Evolutionary conservation across 1,139 yeast species (phyloP).

Genomic region (Candida glucosophila): DNA sequence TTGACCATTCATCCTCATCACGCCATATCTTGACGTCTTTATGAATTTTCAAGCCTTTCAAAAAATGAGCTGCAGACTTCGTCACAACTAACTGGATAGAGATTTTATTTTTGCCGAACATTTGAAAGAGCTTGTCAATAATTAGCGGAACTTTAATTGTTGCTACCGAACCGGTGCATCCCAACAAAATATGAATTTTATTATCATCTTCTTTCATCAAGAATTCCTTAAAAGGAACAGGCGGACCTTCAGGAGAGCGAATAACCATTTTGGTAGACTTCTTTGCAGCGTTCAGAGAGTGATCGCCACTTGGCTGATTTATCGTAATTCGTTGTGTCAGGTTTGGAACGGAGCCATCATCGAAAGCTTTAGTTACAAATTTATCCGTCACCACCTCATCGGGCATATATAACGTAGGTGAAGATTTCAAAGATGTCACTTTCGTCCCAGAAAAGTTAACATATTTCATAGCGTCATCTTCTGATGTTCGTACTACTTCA

Average conservation of each 20-base stretch:
- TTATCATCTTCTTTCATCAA: conserved; percentile 67
- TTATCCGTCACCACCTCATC: too few species aligned
- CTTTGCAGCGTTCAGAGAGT: too few species aligned
- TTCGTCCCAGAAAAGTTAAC: too few species aligned
- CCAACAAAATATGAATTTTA: conserved; percentile 77
- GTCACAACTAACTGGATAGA: conserved; percentile 85
- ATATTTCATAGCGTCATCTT: too few species aligned
- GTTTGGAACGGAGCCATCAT: too few species aligned
- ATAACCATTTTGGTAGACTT: conserved; percentile 29
- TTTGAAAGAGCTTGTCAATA: conserved; percentile 71
- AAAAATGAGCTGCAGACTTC: conserved; percentile 72
- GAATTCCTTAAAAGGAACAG: conserved; percentile 67
- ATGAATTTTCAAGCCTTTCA: conserved; percentile 70
- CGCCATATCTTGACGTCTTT: conserved; percentile 86
- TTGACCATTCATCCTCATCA: conserved; percentile 86
- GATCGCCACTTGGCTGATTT: background rate
- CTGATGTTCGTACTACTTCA: too few species aligned
- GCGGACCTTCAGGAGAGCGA: conserved; percentile 55
- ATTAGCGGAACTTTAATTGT: conserved; percentile 86
- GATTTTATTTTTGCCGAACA: conserved; percentile 61
- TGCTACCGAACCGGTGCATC: conserved; percentile 95
- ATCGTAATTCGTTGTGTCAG: too few species aligned
- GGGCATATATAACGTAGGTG: too few species aligned
- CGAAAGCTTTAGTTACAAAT: too few species aligned
- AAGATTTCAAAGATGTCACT: too few species aligned